Evolutionary conservation across 495 filamentous ascomycete species (phyloP).

Genomic region (Aspergillus biplanus): DNA sequence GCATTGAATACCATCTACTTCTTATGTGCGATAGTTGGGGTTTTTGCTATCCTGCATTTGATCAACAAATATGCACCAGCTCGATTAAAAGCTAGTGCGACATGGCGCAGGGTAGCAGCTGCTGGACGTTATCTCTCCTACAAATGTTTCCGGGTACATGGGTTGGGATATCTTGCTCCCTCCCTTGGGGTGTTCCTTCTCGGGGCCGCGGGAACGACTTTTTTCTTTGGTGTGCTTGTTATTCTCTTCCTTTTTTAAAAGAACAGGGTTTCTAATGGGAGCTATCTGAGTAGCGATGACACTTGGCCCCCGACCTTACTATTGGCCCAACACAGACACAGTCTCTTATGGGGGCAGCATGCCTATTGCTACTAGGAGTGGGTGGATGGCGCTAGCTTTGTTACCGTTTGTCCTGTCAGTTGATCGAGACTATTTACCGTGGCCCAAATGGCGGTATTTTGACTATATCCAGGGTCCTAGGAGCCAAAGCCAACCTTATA

Average conservation of each 20-base stretch:
- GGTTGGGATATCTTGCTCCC: conserved; percentile 1
- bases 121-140: conserved; percentile 27
- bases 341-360: conserved; percentile 50
- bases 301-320: conserved; percentile 57
- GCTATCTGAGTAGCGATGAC: conserved; percentile 43
- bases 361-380: conserved; percentile 54
- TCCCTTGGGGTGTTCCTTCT: conserved; percentile 28
- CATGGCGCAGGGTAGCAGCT: conserved; percentile 26
- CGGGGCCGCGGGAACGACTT: conserved; percentile 26
- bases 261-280: background rate
- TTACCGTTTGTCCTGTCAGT: conserved; percentile 54
- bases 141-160: background rate
- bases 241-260: no score
- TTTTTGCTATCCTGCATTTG: conserved; percentile 50
- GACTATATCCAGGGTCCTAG: conserved; percentile 27
- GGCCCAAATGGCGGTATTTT: background rate
- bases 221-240: conserved; percentile 33
- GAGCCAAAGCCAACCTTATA: conserved; percentile 47
- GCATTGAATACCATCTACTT: conserved; percentile 53
- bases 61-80: conserved; percentile 13
- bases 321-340: conserved; percentile 52
- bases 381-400: conserved; percentile 55
- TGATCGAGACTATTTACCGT: conserved; percentile 3
- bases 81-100: conserved; percentile 5
- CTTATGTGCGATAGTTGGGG: conserved; percentile 26